These are phyloP conservation scores for Mycena haematopus DNA, from an alignment of 768 basidiomycete genomes.

Conservation along the genomic window DNA sequence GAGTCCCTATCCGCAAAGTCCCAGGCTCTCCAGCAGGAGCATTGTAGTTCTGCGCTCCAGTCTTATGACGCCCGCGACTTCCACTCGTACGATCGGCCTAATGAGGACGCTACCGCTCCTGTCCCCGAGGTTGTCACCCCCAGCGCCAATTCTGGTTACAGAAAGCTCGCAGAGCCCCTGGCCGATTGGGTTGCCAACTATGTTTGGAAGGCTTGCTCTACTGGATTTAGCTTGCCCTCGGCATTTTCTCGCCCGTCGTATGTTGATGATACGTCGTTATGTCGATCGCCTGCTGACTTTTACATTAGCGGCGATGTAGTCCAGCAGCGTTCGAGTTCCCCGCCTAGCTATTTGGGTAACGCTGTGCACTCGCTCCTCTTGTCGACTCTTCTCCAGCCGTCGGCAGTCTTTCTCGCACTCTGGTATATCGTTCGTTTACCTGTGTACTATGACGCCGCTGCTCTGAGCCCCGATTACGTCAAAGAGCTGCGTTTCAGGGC, in stretches of 20 bases:
- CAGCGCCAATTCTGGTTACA: slow-evolving; percentile 63
- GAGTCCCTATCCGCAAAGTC: slow-evolving; percentile 33
- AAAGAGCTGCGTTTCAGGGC: slow-evolving; percentile 71
- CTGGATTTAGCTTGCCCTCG: slow-evolving; percentile 65
- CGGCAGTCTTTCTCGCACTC: slow-evolving; percentile 75
- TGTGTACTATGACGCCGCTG: slow-evolving; percentile 63
- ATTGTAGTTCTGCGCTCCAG: slow-evolving; percentile 14
- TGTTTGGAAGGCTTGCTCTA: slow-evolving; percentile 84
- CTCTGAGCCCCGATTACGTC: slow-evolving; percentile 55
- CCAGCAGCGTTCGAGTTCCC: slow-evolving; percentile 50
- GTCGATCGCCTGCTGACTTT: slow-evolving; percentile 17
- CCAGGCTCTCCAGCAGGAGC: slow-evolving; percentile 31
- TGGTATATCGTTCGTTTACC: slow-evolving; percentile 87
- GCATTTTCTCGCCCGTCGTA: slow-evolving; percentile 62
- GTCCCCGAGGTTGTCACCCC: slow-evolving; percentile 54
- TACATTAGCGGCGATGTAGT: slow-evolving; percentile 38
- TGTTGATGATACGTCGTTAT: slow-evolving; percentile 26
- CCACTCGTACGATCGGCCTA: slow-evolving; percentile 41
- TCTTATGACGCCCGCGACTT: slow-evolving; percentile 32
- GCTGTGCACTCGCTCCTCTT: slow-evolving; percentile 76
- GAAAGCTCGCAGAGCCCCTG: slow-evolving; percentile 76
- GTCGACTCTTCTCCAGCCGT: slow-evolving; percentile 83
- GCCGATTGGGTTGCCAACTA: slow-evolving; percentile 82
- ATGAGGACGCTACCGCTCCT: slow-evolving; percentile 43
- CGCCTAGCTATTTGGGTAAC: slow-evolving; percentile 60